phyloP scores from a whole-genome alignment of 1,284 basidiomycete genomes.

The Porphyrellus sp. region DNA sequence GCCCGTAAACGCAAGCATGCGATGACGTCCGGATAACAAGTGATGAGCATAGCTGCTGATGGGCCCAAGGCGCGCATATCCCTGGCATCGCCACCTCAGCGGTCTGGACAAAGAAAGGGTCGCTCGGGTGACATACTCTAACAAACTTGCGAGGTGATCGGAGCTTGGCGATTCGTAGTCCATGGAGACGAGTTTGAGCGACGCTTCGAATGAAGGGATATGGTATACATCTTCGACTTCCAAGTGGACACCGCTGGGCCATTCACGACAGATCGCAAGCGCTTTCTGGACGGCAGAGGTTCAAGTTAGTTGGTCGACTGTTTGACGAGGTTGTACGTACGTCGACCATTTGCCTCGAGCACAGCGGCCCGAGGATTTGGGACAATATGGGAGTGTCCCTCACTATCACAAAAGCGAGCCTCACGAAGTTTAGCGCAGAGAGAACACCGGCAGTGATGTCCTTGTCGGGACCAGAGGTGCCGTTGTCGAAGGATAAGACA shows the following conservation, averaged over 20 bases:
- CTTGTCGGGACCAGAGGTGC: conserved; percentile 37
- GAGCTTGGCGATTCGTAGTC: conserved; percentile 40
- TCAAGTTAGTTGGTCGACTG: not conserved
- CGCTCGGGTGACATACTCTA: conserved; percentile 38
- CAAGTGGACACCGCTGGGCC: conserved; percentile 46
- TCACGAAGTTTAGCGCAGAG: conserved; percentile 55
- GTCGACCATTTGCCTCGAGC: conserved; percentile 40
- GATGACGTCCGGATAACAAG: conserved; percentile 59
- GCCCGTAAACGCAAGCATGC: conserved; percentile 47
- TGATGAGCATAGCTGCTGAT: conserved; percentile 49
- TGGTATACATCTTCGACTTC: conserved; percentile 46
- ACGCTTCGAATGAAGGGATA: conserved; percentile 40
- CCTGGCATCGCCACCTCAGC: conserved; percentile 21
- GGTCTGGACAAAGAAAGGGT: not conserved
- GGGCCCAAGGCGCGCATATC: conserved; percentile 28
- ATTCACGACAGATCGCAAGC: conserved; percentile 46
- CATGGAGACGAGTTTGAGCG: conserved; percentile 40
- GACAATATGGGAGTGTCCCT: conserved; percentile 30
- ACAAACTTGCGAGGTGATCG: conserved; percentile 38
- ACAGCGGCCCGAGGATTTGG: conserved; percentile 38
- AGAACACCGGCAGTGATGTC: conserved; percentile 50
- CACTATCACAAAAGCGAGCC: conserved; percentile 43
- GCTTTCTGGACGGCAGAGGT: conserved; percentile 39
- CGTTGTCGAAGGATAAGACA: conserved; percentile 39
- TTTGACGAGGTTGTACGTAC: conserved; percentile 15